Evolutionary conservation across 768 basidiomycete genomes (phyloP), one percentile per base, ranked within the genome.

Genomic region (Mycena sanguinolenta): DNA sequence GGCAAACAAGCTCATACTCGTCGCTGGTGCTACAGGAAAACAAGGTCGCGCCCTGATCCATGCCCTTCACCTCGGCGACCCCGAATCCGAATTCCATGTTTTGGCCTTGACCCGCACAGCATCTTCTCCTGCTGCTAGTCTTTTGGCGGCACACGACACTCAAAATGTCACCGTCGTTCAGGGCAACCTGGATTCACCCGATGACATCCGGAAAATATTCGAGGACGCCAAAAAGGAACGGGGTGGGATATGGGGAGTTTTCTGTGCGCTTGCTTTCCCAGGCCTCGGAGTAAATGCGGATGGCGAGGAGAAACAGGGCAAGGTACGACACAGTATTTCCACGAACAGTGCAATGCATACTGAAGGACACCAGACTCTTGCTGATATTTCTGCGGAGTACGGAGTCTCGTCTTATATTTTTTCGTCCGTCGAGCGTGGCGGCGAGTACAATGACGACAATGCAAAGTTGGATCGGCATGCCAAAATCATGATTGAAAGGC

Each of bases 261-360:
- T 81, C 63, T 78, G 80, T 34, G 80, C 79, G 32, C 76, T 84
- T 1, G 81, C 80, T 9, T 85, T 79, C 65, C 83, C 84, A 0
- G 84, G 84, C 14, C 79, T 85, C 17, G 83, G 84, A 19, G 82
- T 79, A 4, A 79, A 79, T 63, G 81, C 81, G 14, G 79, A 82
- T 36, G 82, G 79, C 4, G 82, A 84, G 57, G 81, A 81, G 67
- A 75, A 71, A 30, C 84, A 84, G 63, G 84, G 84, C 21, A 84
- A 80, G 76, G 84, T 83, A 39, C 44, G 79, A 12, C 14, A n/a
- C 21, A 13, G 4, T 10, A 54, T 64, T 21, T 23, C 23, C 3
- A 21, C 44, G 23, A 13, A 50, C 2, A 19, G 44, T 38, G 16
- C 46, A 23, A 1, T 58, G 25, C 36, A 44, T 34, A 25, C 16